phyloP scores from a whole-genome alignment of 2,329 filamentous ascomycete genomes.

The Fusarium sp. region DNA sequence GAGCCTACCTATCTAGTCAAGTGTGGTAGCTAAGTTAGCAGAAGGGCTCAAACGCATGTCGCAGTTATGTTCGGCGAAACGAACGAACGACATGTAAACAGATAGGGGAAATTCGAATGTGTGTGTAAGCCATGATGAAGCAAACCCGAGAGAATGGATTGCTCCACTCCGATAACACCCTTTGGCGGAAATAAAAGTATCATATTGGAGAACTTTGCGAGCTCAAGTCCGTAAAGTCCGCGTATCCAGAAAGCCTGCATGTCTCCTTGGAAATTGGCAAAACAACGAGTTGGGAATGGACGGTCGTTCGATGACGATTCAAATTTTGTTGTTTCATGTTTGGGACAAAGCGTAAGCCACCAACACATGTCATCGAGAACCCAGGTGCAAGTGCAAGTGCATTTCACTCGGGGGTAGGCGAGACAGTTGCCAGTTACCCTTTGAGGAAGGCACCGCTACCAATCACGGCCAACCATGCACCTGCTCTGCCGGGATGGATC shows the following conservation, averaged over 20 bases:
- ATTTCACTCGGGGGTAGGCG: background rate
- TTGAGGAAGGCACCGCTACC: conserved; percentile 1
- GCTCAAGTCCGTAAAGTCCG: conserved; percentile 2
- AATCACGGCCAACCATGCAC: background rate
- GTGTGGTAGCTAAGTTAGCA: background rate
- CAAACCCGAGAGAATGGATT: conserved; percentile 21
- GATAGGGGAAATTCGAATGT: conserved; percentile 18
- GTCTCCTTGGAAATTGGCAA: conserved; percentile 13
- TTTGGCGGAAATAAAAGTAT: conserved; percentile 15
- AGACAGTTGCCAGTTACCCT: conserved; percentile 5
- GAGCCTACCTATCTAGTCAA: background rate
- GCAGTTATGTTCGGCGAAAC: conserved; percentile 9
- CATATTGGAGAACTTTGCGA: conserved; percentile 1
- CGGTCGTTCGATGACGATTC: background rate
- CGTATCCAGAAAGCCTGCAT: background rate
- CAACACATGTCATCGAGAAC: conserved; percentile 11
- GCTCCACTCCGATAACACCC: conserved; percentile 21
- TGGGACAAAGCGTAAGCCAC: conserved; percentile 10
- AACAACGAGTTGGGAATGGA: background rate
- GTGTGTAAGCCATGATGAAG: conserved; percentile 13
- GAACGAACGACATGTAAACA: background rate
- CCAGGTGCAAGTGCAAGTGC: background rate
- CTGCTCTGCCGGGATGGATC: background rate
- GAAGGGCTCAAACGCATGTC: background rate
- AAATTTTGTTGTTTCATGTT: conserved; percentile 9